Percentiles rank a stretch among this genome's conserved stretches.
Evolutionary conservation across 1,139 yeast genomes (phyloP).

Genomic region (Nakaseomyces kungkrabaensis): DNA sequence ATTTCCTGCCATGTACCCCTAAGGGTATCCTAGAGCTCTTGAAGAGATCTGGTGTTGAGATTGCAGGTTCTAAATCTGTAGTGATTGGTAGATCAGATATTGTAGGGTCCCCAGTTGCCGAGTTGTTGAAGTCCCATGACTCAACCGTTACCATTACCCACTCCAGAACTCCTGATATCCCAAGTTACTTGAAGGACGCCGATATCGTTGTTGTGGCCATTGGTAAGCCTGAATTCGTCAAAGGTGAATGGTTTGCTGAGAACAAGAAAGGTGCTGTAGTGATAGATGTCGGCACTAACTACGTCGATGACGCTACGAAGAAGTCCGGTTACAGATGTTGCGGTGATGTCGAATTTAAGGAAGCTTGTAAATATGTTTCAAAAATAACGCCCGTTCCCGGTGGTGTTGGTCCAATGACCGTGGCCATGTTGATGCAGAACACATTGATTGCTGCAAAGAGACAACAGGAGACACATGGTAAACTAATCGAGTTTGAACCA

Average conservation of each 20-base stretch:
- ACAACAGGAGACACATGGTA: slow-evolving; percentile 35
- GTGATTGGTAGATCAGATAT: slow-evolving; percentile 94
- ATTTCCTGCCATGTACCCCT: slow-evolving; percentile 92
- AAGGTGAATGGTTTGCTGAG: slow-evolving; percentile 68
- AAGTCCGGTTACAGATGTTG: slow-evolving; percentile 81
- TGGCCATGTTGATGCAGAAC: slow-evolving; percentile 68
- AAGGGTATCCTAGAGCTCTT: slow-evolving; percentile 82
- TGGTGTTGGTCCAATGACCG: slow-evolving; percentile 88
- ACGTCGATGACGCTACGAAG: slow-evolving; percentile 61
- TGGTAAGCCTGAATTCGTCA: slow-evolving; percentile 73
- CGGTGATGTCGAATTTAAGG: slow-evolving; percentile 84
- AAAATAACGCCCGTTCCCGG: slow-evolving; percentile 81
- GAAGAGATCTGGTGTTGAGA: slow-evolving; percentile 47
- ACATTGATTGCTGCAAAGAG: slow-evolving; percentile 56
- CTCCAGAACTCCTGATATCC: slow-evolving; percentile 59
- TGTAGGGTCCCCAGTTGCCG: slow-evolving; percentile 90
- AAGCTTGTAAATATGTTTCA: slow-evolving; percentile 57
- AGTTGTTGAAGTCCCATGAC: slow-evolving; percentile 65
- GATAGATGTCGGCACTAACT: slow-evolving; percentile 95
- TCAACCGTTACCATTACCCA: slow-evolving; percentile 72
- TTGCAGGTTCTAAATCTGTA: slow-evolving; percentile 79
- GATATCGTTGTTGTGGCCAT: slow-evolving; percentile 90
- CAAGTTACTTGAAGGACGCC: slow-evolving; percentile 54
- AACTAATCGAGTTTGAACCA: slow-evolving; percentile 44
- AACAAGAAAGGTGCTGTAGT: slow-evolving; percentile 68